Evolutionary conservation across 2,329 filamentous ascomycete genomes (phyloP), one percentile per base, ranked within the genome.

Genomic region (Verticillium klebahnii): DNA sequence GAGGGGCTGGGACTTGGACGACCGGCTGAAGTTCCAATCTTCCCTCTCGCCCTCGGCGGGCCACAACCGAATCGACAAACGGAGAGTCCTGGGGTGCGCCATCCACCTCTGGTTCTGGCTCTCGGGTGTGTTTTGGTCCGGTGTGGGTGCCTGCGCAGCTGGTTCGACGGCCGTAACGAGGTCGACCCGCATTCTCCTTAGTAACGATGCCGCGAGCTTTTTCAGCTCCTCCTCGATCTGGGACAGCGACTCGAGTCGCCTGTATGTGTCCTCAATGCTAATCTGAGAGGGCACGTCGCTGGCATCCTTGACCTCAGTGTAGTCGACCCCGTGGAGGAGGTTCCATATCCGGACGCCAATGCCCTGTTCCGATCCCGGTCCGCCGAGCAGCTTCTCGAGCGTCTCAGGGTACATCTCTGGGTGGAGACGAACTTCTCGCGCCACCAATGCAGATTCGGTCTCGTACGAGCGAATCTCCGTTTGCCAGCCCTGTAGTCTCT

Each of bases 201-300:
- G 74, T 11, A 98, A 79, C 66, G 90, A 92, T 14, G 78, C 80
- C 0, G 89, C 82, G 2, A 97, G 78, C 63, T 85, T 82, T n/a
- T 78, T 75, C 50, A 97, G 78, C 74, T 96, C 89, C 65, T 84
- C 85, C 52, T 79, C 76, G 34, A 96, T 86, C 62, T 88, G 82
- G 1, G 85, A 74, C 59, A 89, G 72, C 0, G 82, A 87, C 67
- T 89, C 85, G 1, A 97, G 78, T 0, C 87, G 86, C 29, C 85
- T 83, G 72, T 96, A 98, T 17, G 92, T 95, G 75, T 98, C 93
- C 72, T 98, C 94, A 65, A 98, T 95, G 73, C 92, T 95, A 71
- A 98, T 96, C 74, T 97, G 93, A 1, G 86, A 87, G 0, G 94
- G 94, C 1, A 96, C 75, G 55, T 87, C 84, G 67, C 85, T 85